phyloP scores from a whole-genome alignment of 805 yeast species.

The Candida gorgasii region DNA sequence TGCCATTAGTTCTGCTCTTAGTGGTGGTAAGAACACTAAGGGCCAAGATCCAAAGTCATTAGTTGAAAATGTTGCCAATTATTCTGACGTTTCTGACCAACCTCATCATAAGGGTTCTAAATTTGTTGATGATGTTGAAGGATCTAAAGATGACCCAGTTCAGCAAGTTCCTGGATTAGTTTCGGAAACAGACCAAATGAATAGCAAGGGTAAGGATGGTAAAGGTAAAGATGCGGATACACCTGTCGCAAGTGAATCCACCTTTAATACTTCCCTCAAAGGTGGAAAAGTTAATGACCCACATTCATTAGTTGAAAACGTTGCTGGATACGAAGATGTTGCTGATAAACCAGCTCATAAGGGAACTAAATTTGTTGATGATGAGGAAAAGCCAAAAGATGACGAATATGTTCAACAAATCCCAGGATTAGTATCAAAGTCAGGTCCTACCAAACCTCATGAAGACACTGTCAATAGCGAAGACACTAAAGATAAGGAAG shows the following conservation, averaged over 20 bases:
- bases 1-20: neutral
- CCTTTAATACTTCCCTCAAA: slow-evolving; percentile 6
- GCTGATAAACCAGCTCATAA: slow-evolving; percentile 7
- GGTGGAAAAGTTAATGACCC: slow-evolving; percentile 10
- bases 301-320: slow-evolving; percentile 12
- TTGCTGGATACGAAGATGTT: slow-evolving; percentile 6
- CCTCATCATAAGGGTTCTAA: slow-evolving; percentile 14
- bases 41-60: slow-evolving; percentile 8
- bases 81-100: slow-evolving; percentile 13
- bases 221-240: slow-evolving; percentile 2
- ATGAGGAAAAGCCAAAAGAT: neutral
- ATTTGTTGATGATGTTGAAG: slow-evolving; percentile 8
- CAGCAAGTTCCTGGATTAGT: slow-evolving; percentile 21
- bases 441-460: neutral
- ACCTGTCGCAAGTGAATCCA: no score
- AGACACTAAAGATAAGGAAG: neutral
- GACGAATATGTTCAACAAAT: slow-evolving; percentile 12
- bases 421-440: slow-evolving; percentile 19
- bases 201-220: slow-evolving; percentile 3
- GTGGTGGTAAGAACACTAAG: neutral
- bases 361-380: neutral
- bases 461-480: neutral
- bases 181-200: slow-evolving; percentile 7
- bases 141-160: slow-evolving; percentile 3
- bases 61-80: slow-evolving; percentile 11